Conservation (phyloP, 345 rosid genomes). For the Citrus unshiu region DNA sequence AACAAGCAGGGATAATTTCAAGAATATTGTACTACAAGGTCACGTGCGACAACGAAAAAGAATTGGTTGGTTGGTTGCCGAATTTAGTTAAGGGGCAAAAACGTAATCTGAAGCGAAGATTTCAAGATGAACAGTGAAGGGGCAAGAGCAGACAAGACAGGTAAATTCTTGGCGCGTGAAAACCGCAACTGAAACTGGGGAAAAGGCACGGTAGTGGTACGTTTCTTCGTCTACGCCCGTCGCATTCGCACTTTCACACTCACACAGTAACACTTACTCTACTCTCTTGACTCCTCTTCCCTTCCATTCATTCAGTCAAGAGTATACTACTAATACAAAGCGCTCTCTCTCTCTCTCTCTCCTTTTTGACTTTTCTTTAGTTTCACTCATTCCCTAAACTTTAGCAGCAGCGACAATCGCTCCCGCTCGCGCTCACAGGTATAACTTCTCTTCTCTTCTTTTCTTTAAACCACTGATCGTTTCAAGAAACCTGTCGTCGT, state of each 20-base stretch:
- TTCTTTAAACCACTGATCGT: background rate
- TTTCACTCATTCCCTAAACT: constrained; percentile 39
- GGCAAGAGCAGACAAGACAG: background rate
- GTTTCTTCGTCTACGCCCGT: background rate
- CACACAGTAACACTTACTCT: background rate
- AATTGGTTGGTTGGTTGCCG: no score
- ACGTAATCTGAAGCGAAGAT: background rate
- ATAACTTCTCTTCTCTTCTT: background rate
- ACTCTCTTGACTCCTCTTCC: background rate
- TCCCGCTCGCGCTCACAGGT: constrained; percentile 6
- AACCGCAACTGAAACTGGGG: background rate
- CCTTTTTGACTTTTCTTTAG: constrained; percentile 33
- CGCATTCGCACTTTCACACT: background rate
- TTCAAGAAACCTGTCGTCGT: background rate
- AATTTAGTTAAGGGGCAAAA: no score
- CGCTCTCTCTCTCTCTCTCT: background rate
- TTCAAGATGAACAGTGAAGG: background rate
- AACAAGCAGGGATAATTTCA: no score
- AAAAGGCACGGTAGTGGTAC: background rate
- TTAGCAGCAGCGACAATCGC: constrained; percentile 24
- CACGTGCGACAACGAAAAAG: no score
- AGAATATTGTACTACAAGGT: no score
- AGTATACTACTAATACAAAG: no score
- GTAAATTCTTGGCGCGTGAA: background rate
- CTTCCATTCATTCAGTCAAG: constrained; percentile 15